A percentile compares a stretch with the other conserved stretches of the same genome.
Conservation (phyloP, 805 yeast species). For the Candida arabinofermentans region DNA sequence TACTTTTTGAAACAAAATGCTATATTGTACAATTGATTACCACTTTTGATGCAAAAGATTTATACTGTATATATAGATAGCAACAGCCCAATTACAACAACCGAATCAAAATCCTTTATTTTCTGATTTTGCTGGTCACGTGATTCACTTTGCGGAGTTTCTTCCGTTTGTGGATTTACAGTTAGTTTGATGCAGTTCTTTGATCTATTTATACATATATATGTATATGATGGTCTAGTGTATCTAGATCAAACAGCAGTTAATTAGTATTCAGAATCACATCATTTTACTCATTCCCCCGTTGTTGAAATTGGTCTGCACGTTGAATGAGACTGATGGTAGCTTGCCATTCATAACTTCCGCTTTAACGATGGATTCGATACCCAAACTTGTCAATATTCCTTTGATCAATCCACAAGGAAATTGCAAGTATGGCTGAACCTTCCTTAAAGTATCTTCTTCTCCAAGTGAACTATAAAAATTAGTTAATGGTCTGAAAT, state of each 20-base stretch:
- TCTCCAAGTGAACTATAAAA: constrained; percentile 44
- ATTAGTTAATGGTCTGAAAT: constrained; percentile 49
- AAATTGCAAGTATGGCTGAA: constrained; percentile 55
- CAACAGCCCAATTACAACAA: no score
- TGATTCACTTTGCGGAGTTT: no score
- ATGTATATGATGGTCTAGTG: not conserved
- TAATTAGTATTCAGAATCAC: no score
- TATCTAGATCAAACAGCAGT: no score
- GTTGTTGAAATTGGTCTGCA: constrained; percentile 42
- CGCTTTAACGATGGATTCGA: constrained; percentile 60
- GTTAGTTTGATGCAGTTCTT: no score
- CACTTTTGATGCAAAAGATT: no score
- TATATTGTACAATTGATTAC: no score
- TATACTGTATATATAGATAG: no score
- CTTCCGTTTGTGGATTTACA: no score
- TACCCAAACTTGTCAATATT: constrained; percentile 62
- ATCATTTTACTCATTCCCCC: constrained; percentile 2
- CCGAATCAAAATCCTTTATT: no score
- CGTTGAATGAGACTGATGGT: constrained; percentile 71
- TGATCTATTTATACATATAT: not conserved
- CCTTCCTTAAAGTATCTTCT: constrained; percentile 41
- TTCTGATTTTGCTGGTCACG: no score
- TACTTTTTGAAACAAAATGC: no score
- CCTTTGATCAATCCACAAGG: constrained; percentile 79
- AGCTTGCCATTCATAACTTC: constrained; percentile 47